phyloP scores from a whole-genome alignment of 2,329 filamentous ascomycete species.

The Neoscytalidium dimidiatum region DNA sequence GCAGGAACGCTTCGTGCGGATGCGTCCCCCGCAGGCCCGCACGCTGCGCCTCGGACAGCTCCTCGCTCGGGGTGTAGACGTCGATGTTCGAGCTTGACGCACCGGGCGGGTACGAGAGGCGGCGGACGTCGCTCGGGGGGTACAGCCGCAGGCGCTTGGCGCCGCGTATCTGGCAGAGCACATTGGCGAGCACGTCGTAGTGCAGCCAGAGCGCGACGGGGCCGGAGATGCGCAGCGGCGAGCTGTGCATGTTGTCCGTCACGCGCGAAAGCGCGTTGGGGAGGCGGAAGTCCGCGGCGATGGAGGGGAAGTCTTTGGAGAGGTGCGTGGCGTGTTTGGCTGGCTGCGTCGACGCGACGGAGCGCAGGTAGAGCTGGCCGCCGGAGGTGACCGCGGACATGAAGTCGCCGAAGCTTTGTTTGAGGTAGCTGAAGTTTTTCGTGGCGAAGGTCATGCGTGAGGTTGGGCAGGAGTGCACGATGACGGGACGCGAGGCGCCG shows the following conservation, averaged over 20 bases:
- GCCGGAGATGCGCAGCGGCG: slow-evolving; percentile 76
- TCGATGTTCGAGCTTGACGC: slow-evolving; percentile 79
- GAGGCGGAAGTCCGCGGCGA: slow-evolving; percentile 70
- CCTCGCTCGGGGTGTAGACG: slow-evolving; percentile 55
- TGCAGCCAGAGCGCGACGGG: slow-evolving; percentile 87
- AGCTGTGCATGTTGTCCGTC: slow-evolving; percentile 65
- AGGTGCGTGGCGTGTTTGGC: slow-evolving; percentile 70
- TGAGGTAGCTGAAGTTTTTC: slow-evolving; percentile 81
- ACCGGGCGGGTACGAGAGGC: slow-evolving; percentile 72
- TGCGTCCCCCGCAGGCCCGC: slow-evolving; percentile 43
- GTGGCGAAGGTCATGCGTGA: slow-evolving; percentile 75
- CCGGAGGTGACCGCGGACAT: slow-evolving; percentile 56
- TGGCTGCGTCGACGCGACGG: slow-evolving; percentile 70
- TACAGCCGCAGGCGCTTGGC: slow-evolving; percentile 75
- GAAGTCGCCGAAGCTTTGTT: slow-evolving; percentile 67
- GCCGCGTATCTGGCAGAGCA: slow-evolving; percentile 78
- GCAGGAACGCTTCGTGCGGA: slow-evolving; percentile 67
- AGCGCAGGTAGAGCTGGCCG: slow-evolving; percentile 72
- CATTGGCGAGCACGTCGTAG: slow-evolving; percentile 88
- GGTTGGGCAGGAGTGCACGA: slow-evolving; percentile 69
- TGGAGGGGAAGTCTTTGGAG: slow-evolving; percentile 67
- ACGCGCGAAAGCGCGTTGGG: slow-evolving; percentile 64
- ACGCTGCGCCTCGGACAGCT: slow-evolving; percentile 22
- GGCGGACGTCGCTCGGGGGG: slow-evolving; percentile 71
- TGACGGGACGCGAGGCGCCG: slow-evolving; percentile 54